phyloP scores from a whole-genome alignment of 2,329 filamentous ascomycete species.

The Colletotrichum viniferum region DNA sequence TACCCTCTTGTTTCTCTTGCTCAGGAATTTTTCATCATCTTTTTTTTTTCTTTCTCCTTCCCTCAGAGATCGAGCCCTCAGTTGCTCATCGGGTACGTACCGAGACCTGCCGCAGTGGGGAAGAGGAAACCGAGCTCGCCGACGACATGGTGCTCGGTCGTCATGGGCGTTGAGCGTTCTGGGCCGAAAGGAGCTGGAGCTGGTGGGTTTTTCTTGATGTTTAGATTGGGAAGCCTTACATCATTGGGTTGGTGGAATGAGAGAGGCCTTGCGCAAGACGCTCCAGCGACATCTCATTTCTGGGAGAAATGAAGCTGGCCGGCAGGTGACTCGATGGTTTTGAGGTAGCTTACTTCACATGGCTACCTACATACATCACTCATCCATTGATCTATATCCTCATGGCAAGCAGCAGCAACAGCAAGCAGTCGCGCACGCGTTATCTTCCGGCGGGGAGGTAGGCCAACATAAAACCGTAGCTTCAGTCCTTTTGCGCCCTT shows the following conservation, averaged over 20 bases:
- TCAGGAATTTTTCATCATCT: not conserved
- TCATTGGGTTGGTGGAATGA: not conserved
- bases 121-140: not conserved
- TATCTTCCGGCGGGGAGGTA: not conserved
- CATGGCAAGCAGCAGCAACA: not conserved
- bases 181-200: not conserved
- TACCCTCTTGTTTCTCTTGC: not conserved
- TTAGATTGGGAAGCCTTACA: not conserved
- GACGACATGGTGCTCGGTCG: slow-evolving; percentile 2
- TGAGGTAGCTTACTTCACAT: not conserved
- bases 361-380: not conserved
- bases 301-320: not conserved
- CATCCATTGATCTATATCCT: not conserved
- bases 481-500: not conserved
- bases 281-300: not conserved
- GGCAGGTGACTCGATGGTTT: not conserved
- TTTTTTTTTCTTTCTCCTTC: not conserved
- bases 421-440: not conserved
- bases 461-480: not conserved
- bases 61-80: not conserved
- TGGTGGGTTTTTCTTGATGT: not conserved
- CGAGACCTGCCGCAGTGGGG: not conserved
- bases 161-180: not conserved
- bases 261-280: not conserved
- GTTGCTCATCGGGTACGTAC: not conserved